Evolutionary conservation across 2,329 filamentous ascomycete genomes (phyloP), one percentile per base, ranked within the genome.

Genomic region (Talaromyces sp.): DNA sequence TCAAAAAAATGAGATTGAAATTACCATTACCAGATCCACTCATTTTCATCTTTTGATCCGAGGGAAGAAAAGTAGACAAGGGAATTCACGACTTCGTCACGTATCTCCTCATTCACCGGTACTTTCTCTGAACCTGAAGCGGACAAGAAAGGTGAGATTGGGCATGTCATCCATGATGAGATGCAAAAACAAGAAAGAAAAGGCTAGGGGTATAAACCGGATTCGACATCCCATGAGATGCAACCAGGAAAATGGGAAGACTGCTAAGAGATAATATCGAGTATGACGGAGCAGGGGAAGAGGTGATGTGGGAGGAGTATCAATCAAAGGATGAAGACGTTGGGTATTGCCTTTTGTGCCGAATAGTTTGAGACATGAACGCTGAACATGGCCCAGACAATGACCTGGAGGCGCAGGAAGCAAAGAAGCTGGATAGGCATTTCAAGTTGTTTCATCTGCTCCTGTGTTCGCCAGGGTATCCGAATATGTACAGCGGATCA

Each of bases 51-150:
- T 29, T 47, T 55, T 47, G 29, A 19, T 62, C 53, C 57, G 59
- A 55, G 44, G 39, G 42, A 49, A 51, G 41, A 48, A 40, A 54
- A 36, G 37, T 30, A 54, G 39, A 57, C 33, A 56, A 62, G 59
- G 54, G 59, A 63, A 61, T 62, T 63, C 61, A 58, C 61, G 57
- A 56, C 56, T 49, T 61, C 60, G 54, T 63, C 58, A 59, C 47
- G 55, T 39, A 59, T 52, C 47, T 43, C 52, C 45, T 51, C 42
- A 45, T 56, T 24, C 13, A 11, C 27, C 33, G 9, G 24, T 19
- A 10, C 30, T 44, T 30, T 22, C 24, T 33, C 43, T 5, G 5
- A 33, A 27, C 16, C n/a, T 6, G 27, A 35, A 14, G 8, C 19
- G 32, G 27, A 13, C 27, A 17, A 49, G 37, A 36, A 24, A n/a